Conservation (phyloP, 2,329 filamentous ascomycete species). For the Plectosphaerella sp. region DNA sequence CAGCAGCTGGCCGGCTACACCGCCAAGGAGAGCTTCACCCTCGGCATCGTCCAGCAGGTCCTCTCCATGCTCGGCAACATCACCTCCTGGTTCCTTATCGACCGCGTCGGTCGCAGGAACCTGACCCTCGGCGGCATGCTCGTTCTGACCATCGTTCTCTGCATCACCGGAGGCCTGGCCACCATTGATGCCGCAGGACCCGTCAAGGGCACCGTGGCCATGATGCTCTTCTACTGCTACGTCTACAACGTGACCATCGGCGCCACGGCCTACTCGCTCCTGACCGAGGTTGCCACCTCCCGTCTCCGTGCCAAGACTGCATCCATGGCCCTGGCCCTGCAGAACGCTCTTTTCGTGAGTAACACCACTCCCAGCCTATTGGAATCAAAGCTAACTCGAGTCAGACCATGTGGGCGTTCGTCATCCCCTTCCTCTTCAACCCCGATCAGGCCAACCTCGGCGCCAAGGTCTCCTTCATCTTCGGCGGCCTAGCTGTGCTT, state of each 20-base stretch:
- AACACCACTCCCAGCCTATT: too few relatives aligned
- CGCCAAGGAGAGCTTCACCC: conserved; percentile 25
- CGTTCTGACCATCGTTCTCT: conserved; percentile 19
- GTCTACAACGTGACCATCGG: conserved; percentile 35
- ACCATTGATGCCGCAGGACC: conserved; percentile 5
- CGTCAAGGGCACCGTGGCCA: conserved; percentile 21
- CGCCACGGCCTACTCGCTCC: conserved; percentile 28
- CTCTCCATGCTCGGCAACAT: conserved; percentile 23
- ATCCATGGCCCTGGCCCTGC: conserved; percentile 27
- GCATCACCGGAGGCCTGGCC: conserved; percentile 24
- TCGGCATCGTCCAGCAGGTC: conserved; percentile 25
- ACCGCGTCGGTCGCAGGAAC: conserved; percentile 21
- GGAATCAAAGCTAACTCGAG: neutral
- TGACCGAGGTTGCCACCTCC: conserved; percentile 31
- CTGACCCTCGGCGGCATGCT: conserved; percentile 26
- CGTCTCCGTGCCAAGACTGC: conserved; percentile 33
- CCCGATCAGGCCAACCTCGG: conserved; percentile 27
- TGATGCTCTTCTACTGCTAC: conserved; percentile 32
- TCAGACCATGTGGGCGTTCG: conserved; percentile 12
- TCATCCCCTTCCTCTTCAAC: conserved; percentile 22
- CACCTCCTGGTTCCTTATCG: conserved; percentile 25
- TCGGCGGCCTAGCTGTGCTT: conserved; percentile 23
- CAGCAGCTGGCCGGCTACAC: conserved; percentile 34
- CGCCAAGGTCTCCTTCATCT: conserved; percentile 35
- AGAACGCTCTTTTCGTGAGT: conserved; percentile 24